Conservation (phyloP, 768 basidiomycete genomes). For the Lactarius akahatsu region DNA sequence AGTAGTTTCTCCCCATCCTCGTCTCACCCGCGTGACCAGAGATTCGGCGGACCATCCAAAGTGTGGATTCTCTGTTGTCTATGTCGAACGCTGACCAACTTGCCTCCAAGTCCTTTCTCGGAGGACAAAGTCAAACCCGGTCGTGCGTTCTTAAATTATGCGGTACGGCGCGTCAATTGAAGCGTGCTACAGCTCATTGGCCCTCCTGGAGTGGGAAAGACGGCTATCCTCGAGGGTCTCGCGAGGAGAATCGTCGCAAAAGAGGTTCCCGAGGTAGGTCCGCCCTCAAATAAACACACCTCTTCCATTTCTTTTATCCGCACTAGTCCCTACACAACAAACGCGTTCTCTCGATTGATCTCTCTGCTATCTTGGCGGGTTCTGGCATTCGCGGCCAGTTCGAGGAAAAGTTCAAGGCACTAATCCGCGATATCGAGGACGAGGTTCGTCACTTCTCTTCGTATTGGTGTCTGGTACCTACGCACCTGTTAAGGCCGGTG, state of each 20-base stretch:
- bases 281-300: neutral
- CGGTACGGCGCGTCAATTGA: neutral
- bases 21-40: constrained; percentile 42
- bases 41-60: constrained; percentile 89
- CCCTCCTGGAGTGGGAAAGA: constrained; percentile 90
- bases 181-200: constrained; percentile 58
- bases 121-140: constrained; percentile 90
- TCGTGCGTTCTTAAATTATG: constrained; percentile 46
- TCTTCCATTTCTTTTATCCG: neutral
- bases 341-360: constrained; percentile 83
- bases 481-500: constrained; percentile 49
- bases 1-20: neutral
- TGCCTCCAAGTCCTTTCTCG: constrained; percentile 65
- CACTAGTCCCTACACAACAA: constrained; percentile 78
- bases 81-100: constrained; percentile 3
- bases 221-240: constrained; percentile 87
- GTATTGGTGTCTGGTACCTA: constrained; percentile 30
- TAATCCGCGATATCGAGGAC: constrained; percentile 87
- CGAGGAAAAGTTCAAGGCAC: constrained; percentile 89
- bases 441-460: constrained; percentile 47
- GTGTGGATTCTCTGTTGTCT: constrained; percentile 42
- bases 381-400: constrained; percentile 91
- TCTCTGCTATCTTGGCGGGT: constrained; percentile 82
- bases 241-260: constrained; percentile 83
- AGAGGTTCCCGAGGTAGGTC: constrained; percentile 83